These are phyloP conservation scores for Stagonosporopsis vannaccii DNA, from an alignment of 2,329 filamentous ascomycete genomes.

Conservation along the genomic window DNA sequence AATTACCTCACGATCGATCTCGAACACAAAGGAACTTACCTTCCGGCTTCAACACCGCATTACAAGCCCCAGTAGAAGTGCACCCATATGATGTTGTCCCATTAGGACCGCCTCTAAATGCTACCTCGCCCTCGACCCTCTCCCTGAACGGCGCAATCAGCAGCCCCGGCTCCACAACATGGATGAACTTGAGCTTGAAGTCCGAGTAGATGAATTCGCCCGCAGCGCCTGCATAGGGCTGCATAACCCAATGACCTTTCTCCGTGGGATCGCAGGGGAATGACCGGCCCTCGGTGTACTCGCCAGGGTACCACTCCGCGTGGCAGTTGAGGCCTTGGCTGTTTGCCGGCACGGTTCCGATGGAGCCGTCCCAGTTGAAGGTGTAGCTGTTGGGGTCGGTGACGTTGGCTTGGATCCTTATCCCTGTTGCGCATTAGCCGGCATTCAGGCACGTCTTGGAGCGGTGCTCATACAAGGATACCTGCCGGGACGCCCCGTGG, in stretches of 20 bases:
- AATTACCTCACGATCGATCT: not conserved
- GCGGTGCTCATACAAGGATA: not conserved
- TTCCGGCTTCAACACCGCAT: slow-evolving; percentile 19
- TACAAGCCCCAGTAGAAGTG: slow-evolving; percentile 31
- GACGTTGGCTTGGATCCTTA: slow-evolving; percentile 30
- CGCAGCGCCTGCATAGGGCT: slow-evolving; percentile 21
- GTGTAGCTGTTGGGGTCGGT: slow-evolving; percentile 37
- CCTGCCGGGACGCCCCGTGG: not conserved
- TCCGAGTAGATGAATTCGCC: slow-evolving; percentile 16
- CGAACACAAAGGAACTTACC: not conserved
- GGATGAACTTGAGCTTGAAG: slow-evolving; percentile 36
- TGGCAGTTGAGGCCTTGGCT: slow-evolving; percentile 32
- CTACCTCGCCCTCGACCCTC: slow-evolving; percentile 22
- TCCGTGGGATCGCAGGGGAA: slow-evolving; percentile 34
- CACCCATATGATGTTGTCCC: slow-evolving; percentile 9
- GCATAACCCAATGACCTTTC: slow-evolving; percentile 36
- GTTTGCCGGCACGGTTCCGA: slow-evolving; percentile 26
- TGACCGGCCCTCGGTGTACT: slow-evolving; percentile 27
- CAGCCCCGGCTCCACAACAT: slow-evolving; percentile 23
- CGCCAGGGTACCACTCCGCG: slow-evolving; percentile 34
- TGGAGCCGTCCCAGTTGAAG: slow-evolving; percentile 13
- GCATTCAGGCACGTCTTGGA: not conserved
- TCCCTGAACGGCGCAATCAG: slow-evolving; percentile 24
- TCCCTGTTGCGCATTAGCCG: slow-evolving; percentile 19
- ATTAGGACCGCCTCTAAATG: slow-evolving; percentile 26